phyloP scores from a whole-genome alignment of 148 eudicot genomes.

The Cornus kousa region DNA sequence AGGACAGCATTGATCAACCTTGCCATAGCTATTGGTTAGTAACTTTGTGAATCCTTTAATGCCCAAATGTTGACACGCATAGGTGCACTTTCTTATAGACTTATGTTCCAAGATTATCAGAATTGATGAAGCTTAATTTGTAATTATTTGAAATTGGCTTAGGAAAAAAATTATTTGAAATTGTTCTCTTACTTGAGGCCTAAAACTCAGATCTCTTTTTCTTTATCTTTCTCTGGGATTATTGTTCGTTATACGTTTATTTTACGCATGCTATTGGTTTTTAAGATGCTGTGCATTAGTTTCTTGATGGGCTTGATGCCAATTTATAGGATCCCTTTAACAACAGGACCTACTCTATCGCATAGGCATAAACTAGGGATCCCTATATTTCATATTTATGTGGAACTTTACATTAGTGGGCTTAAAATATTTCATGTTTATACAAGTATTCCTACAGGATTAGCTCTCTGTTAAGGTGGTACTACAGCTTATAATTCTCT shows the following conservation, averaged over 20 bases:
- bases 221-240: background rate
- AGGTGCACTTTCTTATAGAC: background rate
- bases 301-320: background rate
- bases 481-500: background rate
- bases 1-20: slow-evolving; percentile 87
- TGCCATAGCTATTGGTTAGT: slow-evolving; percentile 93
- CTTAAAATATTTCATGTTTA: background rate
- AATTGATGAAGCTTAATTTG: background rate
- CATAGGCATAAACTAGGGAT: background rate
- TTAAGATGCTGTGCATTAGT: background rate
- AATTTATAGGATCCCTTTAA: background rate
- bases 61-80: background rate
- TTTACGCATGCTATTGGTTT: background rate
- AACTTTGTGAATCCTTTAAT: slow-evolving; percentile 6
- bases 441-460: too few relatives aligned
- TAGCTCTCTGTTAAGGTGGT: background rate
- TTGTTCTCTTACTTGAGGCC: background rate
- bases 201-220: background rate
- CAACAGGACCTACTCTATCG: too few relatives aligned
- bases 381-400: background rate
- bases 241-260: background rate
- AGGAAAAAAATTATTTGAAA: too few relatives aligned
- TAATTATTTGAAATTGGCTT: slow-evolving; percentile 1
- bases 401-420: background rate
- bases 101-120: background rate